Evolutionary conservation across 2,329 filamentous ascomycete genomes (phyloP).

Genomic region (Clarireedia sp.): DNA sequence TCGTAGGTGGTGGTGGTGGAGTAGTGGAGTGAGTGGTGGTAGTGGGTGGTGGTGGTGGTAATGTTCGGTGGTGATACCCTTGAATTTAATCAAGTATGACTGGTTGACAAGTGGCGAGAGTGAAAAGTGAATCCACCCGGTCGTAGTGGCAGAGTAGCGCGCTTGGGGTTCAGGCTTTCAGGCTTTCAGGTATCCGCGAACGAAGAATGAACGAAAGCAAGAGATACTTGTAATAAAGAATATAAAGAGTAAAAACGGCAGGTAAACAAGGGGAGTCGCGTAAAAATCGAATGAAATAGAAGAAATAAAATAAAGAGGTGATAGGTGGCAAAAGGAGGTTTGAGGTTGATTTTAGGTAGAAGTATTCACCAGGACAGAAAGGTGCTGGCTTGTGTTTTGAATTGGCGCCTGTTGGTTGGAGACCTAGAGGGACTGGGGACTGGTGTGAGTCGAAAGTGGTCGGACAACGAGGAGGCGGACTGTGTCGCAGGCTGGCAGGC

Average conservation of each 20-base stretch:
- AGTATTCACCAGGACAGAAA: too few species aligned
- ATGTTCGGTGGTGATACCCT: not conserved
- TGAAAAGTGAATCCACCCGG: not conserved
- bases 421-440: not conserved
- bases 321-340: not conserved
- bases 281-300: not conserved
- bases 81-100: conserved; percentile 4
- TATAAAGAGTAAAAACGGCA: not conserved
- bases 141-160: not conserved
- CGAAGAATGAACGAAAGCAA: not conserved
- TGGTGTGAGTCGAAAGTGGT: not conserved
- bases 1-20: not conserved
- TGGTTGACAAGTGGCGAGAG: conserved; percentile 7
- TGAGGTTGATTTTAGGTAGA: conserved; percentile 1
- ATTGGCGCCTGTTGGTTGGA: not conserved
- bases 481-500: not conserved
- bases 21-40: not conserved
- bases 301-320: too few species aligned
- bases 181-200: not conserved
- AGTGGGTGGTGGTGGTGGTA: not conserved
- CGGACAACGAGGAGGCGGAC: not conserved
- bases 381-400: not conserved
- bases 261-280: not conserved
- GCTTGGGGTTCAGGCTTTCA: too few species aligned
- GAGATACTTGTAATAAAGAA: not conserved